Evolutionary conservation across 345 rosid genomes (phyloP).

Genomic region (Arabidopsis suecica): DNA sequence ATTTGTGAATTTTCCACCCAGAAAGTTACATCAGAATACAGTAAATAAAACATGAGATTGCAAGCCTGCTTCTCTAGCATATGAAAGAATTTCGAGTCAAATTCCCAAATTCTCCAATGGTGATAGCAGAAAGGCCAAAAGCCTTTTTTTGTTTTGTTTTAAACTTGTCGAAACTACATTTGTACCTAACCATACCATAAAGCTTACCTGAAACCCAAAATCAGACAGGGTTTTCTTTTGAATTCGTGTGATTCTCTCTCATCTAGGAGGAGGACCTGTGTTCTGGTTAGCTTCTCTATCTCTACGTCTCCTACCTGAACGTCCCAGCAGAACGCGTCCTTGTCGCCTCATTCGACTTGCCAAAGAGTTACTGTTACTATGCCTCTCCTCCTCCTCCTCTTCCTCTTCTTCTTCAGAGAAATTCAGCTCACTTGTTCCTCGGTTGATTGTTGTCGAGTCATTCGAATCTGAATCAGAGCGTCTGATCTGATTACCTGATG

Average conservation of each 20-base stretch:
- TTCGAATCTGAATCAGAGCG: constrained; percentile 51
- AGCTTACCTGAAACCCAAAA: constrained; percentile 37
- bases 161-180: constrained; percentile 23
- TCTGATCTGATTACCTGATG: constrained; percentile 50
- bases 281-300: constrained; percentile 56
- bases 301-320: constrained; percentile 81
- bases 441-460: constrained; percentile 28
- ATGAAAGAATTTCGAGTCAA: constrained; percentile 24
- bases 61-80: constrained; percentile 10
- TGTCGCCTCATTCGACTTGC: constrained; percentile 72
- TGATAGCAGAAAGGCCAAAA: constrained; percentile 21
- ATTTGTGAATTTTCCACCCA: constrained; percentile 13
- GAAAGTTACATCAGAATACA: constrained; percentile 25
- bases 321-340: constrained; percentile 64
- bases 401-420: constrained; percentile 57
- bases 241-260: constrained; percentile 24
- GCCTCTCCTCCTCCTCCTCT: constrained; percentile 42
- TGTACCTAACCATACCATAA: constrained; percentile 35
- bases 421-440: constrained; percentile 42
- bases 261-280: constrained; percentile 33
- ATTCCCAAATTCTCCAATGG: constrained; percentile 30
- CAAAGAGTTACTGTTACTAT: constrained; percentile 54
- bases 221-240: constrained; percentile 26
- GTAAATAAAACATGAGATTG: not conserved
- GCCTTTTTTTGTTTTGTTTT: constrained; percentile 7